These are phyloP conservation scores for Sechiopsis laciniata DNA, from an alignment of 306 rosid genomes.

Conservation along the genomic window DNA sequence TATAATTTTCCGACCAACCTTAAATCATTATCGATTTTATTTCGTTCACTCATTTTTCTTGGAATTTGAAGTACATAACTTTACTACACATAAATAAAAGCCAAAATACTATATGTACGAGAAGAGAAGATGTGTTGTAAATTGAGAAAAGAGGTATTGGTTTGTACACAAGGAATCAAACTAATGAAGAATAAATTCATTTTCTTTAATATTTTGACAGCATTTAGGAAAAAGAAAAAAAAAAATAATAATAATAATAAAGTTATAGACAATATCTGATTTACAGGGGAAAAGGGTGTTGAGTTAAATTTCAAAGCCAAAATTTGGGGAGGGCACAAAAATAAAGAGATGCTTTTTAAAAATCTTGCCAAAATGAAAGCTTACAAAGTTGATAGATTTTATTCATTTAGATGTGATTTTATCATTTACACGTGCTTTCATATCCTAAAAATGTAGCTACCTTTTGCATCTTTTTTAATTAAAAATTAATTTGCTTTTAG, in stretches of 20 bases:
- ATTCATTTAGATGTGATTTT: slow-evolving; percentile 16
- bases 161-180: background rate
- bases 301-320: background rate
- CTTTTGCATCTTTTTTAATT: background rate
- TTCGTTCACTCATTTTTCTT: background rate
- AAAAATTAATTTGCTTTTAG: background rate
- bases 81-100: background rate
- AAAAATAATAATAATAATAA: too few species aligned
- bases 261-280: background rate
- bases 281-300: background rate
- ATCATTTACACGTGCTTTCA: slow-evolving; percentile 9
- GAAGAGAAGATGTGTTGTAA: background rate
- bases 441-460: background rate
- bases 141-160: background rate
- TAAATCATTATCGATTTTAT: too few species aligned
- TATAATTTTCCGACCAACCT: too few species aligned
- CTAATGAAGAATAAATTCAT: background rate
- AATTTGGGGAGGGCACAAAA: background rate
- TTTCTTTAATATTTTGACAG: background rate
- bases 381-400: background rate
- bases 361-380: slow-evolving; percentile 11
- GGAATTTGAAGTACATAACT: background rate
- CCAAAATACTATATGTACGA: background rate
- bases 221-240: background rate
- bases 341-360: background rate